phyloP scores from a whole-genome alignment of 2,329 filamentous ascomycete genomes.

The Trichophaea hybrida region DNA sequence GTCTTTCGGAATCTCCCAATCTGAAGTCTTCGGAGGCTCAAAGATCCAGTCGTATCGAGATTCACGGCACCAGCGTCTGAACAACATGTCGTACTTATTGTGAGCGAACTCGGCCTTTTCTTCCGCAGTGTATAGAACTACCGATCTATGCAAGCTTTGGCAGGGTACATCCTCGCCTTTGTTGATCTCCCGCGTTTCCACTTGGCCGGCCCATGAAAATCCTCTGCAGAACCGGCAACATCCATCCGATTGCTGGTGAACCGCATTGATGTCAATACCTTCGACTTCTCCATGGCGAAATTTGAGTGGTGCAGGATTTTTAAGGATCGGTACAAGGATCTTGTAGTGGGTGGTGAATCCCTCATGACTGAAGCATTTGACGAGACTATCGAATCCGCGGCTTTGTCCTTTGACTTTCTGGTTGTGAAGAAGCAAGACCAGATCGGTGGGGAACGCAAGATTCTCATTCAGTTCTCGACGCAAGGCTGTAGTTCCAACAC shows the following conservation, averaged over 20 bases:
- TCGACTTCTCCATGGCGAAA: neutral
- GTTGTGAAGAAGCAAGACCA: slow-evolving; percentile 16
- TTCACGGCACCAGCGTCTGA: slow-evolving; percentile 23
- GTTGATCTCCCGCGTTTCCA: slow-evolving; percentile 16
- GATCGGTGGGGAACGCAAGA: slow-evolving; percentile 17
- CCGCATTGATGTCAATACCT: slow-evolving; percentile 4
- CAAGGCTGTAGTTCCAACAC: slow-evolving; percentile 9
- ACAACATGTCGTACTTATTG: slow-evolving; percentile 12
- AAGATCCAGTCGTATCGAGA: slow-evolving; percentile 25
- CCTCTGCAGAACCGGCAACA: slow-evolving; percentile 21
- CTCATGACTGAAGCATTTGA: slow-evolving; percentile 15
- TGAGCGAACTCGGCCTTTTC: slow-evolving; percentile 13
- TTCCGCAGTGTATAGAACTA: slow-evolving; percentile 15
- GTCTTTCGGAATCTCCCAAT: slow-evolving; percentile 19
- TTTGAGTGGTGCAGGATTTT: neutral
- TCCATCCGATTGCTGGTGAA: slow-evolving; percentile 20
- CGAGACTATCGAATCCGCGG: slow-evolving; percentile 13
- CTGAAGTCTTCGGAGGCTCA: slow-evolving; percentile 11
- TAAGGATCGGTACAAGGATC: slow-evolving; percentile 9
- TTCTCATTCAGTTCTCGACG: slow-evolving; percentile 7
- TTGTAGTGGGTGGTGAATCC: slow-evolving; percentile 16
- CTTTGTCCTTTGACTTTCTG: slow-evolving; percentile 8
- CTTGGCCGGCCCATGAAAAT: slow-evolving; percentile 20
- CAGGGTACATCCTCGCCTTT: slow-evolving; percentile 15
- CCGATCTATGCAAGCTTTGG: slow-evolving; percentile 18